Conservation (phyloP, 306 rosid species). For the Cyclanthera cordifolia region DNA sequence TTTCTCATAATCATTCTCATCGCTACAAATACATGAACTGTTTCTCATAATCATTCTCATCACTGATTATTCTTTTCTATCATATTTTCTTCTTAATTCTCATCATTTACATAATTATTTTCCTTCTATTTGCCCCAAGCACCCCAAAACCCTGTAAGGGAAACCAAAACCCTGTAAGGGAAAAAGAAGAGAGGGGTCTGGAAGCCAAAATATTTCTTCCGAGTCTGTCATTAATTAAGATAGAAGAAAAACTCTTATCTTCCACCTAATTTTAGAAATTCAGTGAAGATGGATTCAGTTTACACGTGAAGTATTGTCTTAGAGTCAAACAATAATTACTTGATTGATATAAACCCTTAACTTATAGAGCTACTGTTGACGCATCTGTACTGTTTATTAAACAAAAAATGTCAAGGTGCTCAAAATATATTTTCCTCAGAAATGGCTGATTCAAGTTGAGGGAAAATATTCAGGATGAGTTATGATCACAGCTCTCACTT, state of each 20-base stretch:
- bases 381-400: not conserved
- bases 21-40: no score
- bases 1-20: no score
- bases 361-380: not conserved
- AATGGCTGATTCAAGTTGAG: not conserved
- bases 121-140: no score
- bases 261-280: not conserved
- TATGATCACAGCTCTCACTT: not conserved
- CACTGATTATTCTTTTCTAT: no score
- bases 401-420: not conserved
- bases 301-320: not conserved
- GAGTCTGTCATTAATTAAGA: not conserved
- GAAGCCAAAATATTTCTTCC: not conserved
- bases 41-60: no score
- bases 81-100: no score
- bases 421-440: not conserved
- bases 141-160: no score
- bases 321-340: not conserved
- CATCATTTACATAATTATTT: no score
- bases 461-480: no score
- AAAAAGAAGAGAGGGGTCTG: not conserved
- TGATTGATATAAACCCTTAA: not conserved
- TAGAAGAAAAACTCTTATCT: not conserved
- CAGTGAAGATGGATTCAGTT: no score
- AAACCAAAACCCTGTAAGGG: no score